Evolutionary conservation across 805 yeast genomes (phyloP), one percentile per base, ranked within the genome.

Genomic region (Isabelozyma rhagii): DNA sequence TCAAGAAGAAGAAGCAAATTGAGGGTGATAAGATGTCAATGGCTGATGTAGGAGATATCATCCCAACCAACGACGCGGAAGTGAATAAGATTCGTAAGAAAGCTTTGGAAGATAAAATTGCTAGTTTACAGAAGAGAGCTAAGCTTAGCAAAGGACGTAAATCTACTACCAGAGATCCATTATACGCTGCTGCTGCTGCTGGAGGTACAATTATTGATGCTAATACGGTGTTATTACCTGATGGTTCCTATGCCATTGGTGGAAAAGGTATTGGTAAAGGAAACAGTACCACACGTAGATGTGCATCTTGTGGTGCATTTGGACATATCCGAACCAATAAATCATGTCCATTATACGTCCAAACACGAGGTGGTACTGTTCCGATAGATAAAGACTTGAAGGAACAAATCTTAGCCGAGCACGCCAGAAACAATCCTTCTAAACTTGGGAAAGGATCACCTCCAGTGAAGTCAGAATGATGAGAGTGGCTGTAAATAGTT

Each of bases 251-350:
- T 51, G 77, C 77, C 2, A 64, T 79, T 41, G 79, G 82, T 36
- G 87, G 85, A n/a, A 84, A 83, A 56, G 87, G 88, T 21, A 80
- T 81, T 41, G 89, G 89, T 29, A 86, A 86, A 59, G 87, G 87
- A 31, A 85, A 85, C 59, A 77, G 85, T 29, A 83, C 82, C 5
- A 85, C 87, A 8, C 77, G 99, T 64, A 82, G 89, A 61, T 93
- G 99, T 71, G 92, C 96, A 3, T 86, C 94, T 0, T 93, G 99
- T 77, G 98, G 98, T 18, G 94, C 93, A 10, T 78, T 88, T 54
- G 99, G 98, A 0, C 99, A 93, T 66, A 93, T 93, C 53, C 80
- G 94, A 64, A 93, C 99, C 2, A 91, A 90, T 64, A 87, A 86
- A 61, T 74, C 93, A 1, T 93, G 99, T 71, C 99, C 98, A 13